Percentiles rank a stretch among this genome's conserved stretches.
Evolutionary conservation across 176 grass and related monocot species (phyloP).

Genomic region (Eragrostis nindensis): DNA sequence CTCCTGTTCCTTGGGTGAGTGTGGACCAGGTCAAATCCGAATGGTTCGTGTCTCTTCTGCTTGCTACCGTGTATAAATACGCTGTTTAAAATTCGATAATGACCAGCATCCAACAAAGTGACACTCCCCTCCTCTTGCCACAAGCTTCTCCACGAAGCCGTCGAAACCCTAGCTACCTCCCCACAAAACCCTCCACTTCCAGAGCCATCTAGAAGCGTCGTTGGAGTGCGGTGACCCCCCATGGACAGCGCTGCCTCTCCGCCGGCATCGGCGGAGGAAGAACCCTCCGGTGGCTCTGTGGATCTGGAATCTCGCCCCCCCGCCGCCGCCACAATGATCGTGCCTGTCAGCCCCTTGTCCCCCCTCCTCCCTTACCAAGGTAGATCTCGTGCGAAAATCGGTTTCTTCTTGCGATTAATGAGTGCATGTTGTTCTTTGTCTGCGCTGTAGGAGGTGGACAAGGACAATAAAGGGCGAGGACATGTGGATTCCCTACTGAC

Average conservation of each 20-base stretch:
- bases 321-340: conserved; percentile 1
- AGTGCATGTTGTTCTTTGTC: neutral
- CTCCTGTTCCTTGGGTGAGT: no score
- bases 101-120: neutral
- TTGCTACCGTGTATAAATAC: no score
- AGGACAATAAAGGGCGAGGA: neutral
- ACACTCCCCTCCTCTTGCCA: neutral
- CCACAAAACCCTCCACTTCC: neutral
- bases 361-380: neutral
- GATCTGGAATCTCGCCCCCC: neutral
- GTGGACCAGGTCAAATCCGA: no score
- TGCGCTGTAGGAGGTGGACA: neutral
- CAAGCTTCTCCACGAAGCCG: neutral
- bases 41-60: no score
- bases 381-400: neutral
- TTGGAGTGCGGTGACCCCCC: neutral
- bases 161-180: neutral
- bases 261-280: neutral
- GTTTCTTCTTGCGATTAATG: neutral
- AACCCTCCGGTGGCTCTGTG: neutral
- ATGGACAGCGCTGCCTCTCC: neutral
- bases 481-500: neutral
- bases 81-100: neutral
- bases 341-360: neutral
- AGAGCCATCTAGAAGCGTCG: neutral